Percentiles rank a stretch among this genome's conserved stretches.
phyloP scores from a whole-genome alignment of 192 early-diverging fungal genomes.

The Podila horticola region DNA sequence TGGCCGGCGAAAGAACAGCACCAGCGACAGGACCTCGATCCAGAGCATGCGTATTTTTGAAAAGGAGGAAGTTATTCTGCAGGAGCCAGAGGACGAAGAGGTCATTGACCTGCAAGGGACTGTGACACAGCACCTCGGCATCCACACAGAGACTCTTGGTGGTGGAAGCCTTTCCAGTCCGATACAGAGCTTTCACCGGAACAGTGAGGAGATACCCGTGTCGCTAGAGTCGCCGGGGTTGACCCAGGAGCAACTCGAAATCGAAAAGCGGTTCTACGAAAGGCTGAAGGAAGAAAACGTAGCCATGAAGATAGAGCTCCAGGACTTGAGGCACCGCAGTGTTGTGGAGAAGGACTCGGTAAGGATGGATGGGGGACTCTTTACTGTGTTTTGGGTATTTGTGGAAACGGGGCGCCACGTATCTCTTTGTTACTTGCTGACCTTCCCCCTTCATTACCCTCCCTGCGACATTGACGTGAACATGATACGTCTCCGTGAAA shows the following conservation, averaged over 20 bases:
- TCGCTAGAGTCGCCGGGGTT: background rate
- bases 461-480: background rate
- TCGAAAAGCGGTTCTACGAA: slow-evolving; percentile 22
- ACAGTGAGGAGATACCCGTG: background rate
- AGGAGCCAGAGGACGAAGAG: background rate
- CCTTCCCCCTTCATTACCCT: background rate
- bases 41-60: background rate
- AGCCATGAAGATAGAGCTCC: slow-evolving; percentile 28
- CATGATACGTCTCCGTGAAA: background rate
- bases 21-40: background rate
- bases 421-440: too few relatives aligned
- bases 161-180: background rate
- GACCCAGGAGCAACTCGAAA: slow-evolving; percentile 12
- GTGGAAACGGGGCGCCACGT: too few relatives aligned
- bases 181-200: background rate
- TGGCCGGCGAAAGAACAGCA: slow-evolving; percentile 14
- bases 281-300: slow-evolving; percentile 35
- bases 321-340: slow-evolving; percentile 27
- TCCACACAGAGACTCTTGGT: background rate
- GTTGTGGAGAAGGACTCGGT: slow-evolving; percentile 37
- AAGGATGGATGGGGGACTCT: background rate
- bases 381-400: background rate
- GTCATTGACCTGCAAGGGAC: background rate
- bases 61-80: background rate
- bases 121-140: background rate